phyloP scores from a whole-genome alignment of 371 early-diverging fungal genomes.

The Lichtheimia ramosa region DNA sequence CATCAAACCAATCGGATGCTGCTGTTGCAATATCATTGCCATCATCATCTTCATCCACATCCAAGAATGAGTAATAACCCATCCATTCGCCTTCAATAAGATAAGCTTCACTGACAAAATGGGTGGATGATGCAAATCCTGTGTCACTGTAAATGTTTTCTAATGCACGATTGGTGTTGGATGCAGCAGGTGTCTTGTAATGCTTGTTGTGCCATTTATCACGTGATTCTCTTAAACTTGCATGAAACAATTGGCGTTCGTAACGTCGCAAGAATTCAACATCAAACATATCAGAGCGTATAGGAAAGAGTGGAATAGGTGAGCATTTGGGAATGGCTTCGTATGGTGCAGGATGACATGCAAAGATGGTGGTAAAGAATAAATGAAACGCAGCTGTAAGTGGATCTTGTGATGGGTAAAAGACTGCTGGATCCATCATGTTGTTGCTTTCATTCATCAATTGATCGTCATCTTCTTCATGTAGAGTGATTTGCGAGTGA shows the following conservation, averaged over 20 bases:
- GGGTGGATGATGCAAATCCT: slow-evolving; percentile 33
- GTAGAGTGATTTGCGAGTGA: slow-evolving; percentile 18
- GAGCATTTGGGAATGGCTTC: slow-evolving; percentile 38
- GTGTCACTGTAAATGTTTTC: slow-evolving; percentile 31
- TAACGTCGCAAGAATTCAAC: slow-evolving; percentile 48
- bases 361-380: slow-evolving; percentile 46
- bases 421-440: slow-evolving; percentile 8
- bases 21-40: slow-evolving; percentile 2
- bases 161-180: not conserved
- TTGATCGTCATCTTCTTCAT: slow-evolving; percentile 13
- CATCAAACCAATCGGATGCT: slow-evolving; percentile 42
- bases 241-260: slow-evolving; percentile 32
- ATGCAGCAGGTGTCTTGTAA: not conserved
- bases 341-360: slow-evolving; percentile 39
- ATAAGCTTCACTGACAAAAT: slow-evolving; percentile 42
- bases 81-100: slow-evolving; percentile 52
- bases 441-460: not conserved
- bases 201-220: slow-evolving; percentile 23
- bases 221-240: slow-evolving; percentile 20
- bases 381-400: slow-evolving; percentile 43
- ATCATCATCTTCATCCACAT: slow-evolving; percentile 27
- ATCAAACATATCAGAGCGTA: slow-evolving; percentile 37
- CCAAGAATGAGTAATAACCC: slow-evolving; percentile 48
- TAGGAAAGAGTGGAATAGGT: slow-evolving; percentile 37
- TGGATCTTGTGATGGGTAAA: slow-evolving; percentile 45